Evolutionary conservation across 2,329 filamentous ascomycete genomes (phyloP).

Genomic region (Calonectria montana): DNA sequence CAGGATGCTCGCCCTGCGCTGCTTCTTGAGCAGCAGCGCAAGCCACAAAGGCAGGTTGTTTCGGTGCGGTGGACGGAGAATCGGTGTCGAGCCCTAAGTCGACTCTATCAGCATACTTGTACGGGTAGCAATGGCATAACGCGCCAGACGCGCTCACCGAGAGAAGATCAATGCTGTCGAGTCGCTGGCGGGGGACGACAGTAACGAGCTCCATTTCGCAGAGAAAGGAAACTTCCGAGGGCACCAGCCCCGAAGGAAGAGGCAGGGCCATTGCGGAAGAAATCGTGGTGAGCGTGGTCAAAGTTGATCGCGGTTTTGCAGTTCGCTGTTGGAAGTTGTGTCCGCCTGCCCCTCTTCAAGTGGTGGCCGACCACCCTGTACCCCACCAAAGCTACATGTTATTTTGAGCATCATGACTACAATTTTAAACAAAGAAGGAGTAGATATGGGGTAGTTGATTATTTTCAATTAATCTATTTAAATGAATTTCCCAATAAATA

Average conservation of each 20-base stretch:
- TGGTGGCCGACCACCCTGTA: neutral
- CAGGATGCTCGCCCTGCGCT: conserved; percentile 91
- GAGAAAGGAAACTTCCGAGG: conserved; percentile 90
- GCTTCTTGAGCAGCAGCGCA: conserved; percentile 92
- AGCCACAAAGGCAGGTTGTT: conserved; percentile 90
- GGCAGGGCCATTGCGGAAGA: conserved; percentile 61
- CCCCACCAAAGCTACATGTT: neutral
- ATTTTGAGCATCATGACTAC: neutral
- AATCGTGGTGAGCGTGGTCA: conserved; percentile 4
- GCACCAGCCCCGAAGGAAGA: conserved; percentile 71
- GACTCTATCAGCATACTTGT: conserved; percentile 30
- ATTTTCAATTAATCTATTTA: neutral
- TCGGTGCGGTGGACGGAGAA: conserved; percentile 84
- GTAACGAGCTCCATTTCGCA: conserved; percentile 99
- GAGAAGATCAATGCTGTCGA: conserved; percentile 87
- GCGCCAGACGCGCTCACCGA: conserved; percentile 70
- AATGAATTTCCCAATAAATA: neutral
- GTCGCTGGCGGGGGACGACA: conserved; percentile 88
- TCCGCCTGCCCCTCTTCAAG: conserved; percentile 20
- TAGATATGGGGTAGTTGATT: neutral
- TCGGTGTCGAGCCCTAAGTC: conserved; percentile 78
- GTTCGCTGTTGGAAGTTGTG: conserved; percentile 11
- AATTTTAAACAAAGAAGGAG: neutral
- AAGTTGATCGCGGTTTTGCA: conserved; percentile 25
- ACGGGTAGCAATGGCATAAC: conserved; percentile 22